Conservation (phyloP, 257 asterid species). For the Coffea canephora region DNA sequence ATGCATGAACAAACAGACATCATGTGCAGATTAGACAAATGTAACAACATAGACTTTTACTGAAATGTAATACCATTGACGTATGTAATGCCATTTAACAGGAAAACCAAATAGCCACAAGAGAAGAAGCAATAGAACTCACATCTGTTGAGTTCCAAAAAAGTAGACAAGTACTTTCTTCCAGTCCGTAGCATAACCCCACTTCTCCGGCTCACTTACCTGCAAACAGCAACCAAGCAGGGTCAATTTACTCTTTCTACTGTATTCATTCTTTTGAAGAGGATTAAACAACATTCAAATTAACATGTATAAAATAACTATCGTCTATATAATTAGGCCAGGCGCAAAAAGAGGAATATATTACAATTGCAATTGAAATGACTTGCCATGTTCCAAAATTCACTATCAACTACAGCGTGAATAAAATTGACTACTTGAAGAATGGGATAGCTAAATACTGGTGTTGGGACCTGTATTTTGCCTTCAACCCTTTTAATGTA, state of each 20-base stretch:
- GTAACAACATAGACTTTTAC: neutral
- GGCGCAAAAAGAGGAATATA: neutral
- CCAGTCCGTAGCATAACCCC: slow-evolving; percentile 72
- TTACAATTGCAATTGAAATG: neutral
- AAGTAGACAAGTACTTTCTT: slow-evolving; percentile 82
- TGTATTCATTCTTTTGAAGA: neutral
- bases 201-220: slow-evolving; percentile 87
- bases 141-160: slow-evolving; percentile 89
- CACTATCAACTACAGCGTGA: neutral
- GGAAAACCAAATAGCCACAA: neutral
- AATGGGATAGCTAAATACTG: neutral
- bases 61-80: neutral
- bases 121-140: slow-evolving; percentile 32
- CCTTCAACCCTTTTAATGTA: neutral
- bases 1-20: neutral
- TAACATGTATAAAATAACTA: neutral
- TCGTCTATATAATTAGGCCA: neutral
- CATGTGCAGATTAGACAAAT: neutral
- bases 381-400: neutral
- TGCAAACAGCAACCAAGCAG: slow-evolving; percentile 34
- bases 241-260: slow-evolving; percentile 11
- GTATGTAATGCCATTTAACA: neutral
- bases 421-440: neutral
- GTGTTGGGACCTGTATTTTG: neutral
- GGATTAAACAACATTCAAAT: neutral